Conservation (phyloP, 2,329 filamentous ascomycete genomes). For the Elsinoe perseae region DNA sequence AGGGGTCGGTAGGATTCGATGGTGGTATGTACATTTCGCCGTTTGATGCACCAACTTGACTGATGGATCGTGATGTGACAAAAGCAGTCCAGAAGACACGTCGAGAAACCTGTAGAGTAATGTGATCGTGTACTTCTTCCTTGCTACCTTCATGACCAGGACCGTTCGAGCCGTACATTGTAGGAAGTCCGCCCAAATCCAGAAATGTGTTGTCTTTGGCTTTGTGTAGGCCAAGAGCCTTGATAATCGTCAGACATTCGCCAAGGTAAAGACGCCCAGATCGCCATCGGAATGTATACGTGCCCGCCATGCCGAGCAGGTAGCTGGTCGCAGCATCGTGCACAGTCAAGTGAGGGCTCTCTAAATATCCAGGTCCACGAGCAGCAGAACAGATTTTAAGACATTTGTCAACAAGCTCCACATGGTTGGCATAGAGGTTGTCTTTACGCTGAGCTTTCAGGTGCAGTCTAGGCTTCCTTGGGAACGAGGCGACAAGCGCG, state of each 20-base stretch:
- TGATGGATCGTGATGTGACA: slow-evolving; percentile 63
- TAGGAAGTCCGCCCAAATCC: slow-evolving; percentile 31
- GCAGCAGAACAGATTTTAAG: slow-evolving; percentile 61
- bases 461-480: slow-evolving; percentile 60
- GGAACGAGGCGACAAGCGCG: slow-evolving; percentile 66
- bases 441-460: slow-evolving; percentile 60
- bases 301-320: slow-evolving; percentile 59
- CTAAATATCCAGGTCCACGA: slow-evolving; percentile 53
- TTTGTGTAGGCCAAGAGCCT: slow-evolving; percentile 59
- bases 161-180: slow-evolving; percentile 31
- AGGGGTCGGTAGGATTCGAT: slow-evolving; percentile 64
- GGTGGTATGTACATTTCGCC: slow-evolving; percentile 68
- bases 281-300: slow-evolving; percentile 61
- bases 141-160: slow-evolving; percentile 30
- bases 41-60: slow-evolving; percentile 65
- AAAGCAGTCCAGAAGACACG: slow-evolving; percentile 76
- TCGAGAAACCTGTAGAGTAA: slow-evolving; percentile 48
- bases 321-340: slow-evolving; percentile 67
- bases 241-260: slow-evolving; percentile 62
- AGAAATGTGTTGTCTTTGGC: slow-evolving; percentile 40
- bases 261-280: slow-evolving; percentile 62
- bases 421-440: slow-evolving; percentile 59
- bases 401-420: slow-evolving; percentile 63
- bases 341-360: slow-evolving; percentile 46
- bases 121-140: slow-evolving; percentile 36